Conservation (phyloP, 306 rosid species). For the Fragaria iinumae region DNA sequence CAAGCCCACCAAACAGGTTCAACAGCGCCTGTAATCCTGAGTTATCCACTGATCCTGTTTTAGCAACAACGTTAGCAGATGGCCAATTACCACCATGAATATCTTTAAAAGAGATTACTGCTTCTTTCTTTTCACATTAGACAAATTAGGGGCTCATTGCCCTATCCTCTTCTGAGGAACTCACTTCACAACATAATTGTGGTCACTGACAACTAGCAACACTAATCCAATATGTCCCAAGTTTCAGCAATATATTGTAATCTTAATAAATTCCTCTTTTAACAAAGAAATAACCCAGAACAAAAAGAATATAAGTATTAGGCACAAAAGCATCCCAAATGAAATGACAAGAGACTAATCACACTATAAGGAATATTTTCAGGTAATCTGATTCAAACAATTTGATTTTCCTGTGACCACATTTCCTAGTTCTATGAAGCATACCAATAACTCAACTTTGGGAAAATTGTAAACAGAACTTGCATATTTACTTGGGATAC, state of each 20-base stretch:
- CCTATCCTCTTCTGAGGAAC: background rate
- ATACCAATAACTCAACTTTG: background rate
- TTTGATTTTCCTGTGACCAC: background rate
- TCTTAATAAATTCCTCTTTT: background rate
- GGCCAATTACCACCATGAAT: background rate
- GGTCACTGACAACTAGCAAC: background rate
- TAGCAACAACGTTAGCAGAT: constrained; percentile 7
- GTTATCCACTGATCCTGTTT: constrained; percentile 51
- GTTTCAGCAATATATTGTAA: background rate
- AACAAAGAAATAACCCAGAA: background rate
- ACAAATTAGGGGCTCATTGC: constrained; percentile 1
- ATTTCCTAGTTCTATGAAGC: constrained; percentile 7
- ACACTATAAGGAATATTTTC: background rate
- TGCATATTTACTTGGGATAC: constrained; percentile 28
- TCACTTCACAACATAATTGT: constrained; percentile 2
- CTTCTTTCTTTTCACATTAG: background rate
- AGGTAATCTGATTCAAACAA: background rate
- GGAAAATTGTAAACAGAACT: background rate
- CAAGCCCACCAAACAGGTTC: constrained; percentile 90
- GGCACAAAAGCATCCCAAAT: background rate
- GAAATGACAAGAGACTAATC: background rate
- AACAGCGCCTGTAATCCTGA: constrained; percentile 65
- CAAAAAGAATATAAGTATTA: background rate
- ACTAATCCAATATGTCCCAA: background rate
- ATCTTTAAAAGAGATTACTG: background rate